Conservation (phyloP, 106 monocot genomes). For the Ottelia alismoides region DNA sequence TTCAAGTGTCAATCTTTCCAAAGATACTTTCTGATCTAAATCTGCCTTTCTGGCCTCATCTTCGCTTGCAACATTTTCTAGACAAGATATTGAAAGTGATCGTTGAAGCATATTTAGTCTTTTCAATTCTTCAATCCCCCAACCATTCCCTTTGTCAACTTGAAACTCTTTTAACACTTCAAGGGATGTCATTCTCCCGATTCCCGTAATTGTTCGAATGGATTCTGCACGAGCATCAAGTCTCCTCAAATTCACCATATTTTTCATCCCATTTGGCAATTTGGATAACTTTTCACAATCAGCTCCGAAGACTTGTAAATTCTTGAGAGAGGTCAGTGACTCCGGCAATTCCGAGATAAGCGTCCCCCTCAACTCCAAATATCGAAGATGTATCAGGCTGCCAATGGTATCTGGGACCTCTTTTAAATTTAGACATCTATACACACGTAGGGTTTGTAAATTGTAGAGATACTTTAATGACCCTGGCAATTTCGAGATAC, state of each 20-base stretch:
- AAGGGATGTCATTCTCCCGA: slow-evolving; percentile 5
- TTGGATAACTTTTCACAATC: neutral
- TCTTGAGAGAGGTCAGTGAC: too few relatives aligned
- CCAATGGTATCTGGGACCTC: too few relatives aligned
- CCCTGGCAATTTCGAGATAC: slow-evolving; percentile 6
- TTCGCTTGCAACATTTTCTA: slow-evolving; percentile 9
- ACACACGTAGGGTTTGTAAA: slow-evolving; percentile 11
- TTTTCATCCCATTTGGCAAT: slow-evolving; percentile 7
- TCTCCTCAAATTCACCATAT: slow-evolving; percentile 14
- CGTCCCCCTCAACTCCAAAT: too few relatives aligned
- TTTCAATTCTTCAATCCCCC: slow-evolving; percentile 4
- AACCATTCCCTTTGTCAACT: neutral
- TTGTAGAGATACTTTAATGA: neutral
- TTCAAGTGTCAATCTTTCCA: neutral
- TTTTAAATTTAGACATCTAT: too few relatives aligned
- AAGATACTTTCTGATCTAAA: neutral
- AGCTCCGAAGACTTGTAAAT: too few relatives aligned
- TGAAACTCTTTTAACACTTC: slow-evolving; percentile 1
- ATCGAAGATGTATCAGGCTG: too few relatives aligned
- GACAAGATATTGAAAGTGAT: slow-evolving; percentile 1
- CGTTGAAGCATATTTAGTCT: neutral
- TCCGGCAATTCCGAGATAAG: too few relatives aligned
- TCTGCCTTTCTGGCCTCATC: neutral
- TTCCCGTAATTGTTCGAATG: neutral
- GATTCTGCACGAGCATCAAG: neutral